Evolutionary conservation across 2,329 filamentous ascomycete genomes (phyloP).

Genomic region (Triangularia verruculosa): DNA sequence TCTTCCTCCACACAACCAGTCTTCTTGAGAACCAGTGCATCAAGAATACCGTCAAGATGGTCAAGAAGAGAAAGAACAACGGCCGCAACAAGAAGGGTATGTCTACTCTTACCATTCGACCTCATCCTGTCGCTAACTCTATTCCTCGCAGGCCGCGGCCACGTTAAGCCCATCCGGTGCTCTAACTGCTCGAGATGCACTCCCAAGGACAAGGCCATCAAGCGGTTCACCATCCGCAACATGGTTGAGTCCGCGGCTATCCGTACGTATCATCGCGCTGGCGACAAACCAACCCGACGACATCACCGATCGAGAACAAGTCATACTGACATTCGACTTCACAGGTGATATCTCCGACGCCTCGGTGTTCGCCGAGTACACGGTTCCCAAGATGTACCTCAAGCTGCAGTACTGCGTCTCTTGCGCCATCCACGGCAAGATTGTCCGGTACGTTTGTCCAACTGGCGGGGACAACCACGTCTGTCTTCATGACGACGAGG

Average conservation of each 20-base stretch:
- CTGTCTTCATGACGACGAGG: constrained; percentile 35
- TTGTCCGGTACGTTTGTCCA: constrained; percentile 88
- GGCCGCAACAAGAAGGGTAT: constrained; percentile 34
- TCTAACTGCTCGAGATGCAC: constrained; percentile 77
- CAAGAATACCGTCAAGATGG: constrained; percentile 61
- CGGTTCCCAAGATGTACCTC: constrained; percentile 99
- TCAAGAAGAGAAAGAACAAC: constrained; percentile 66
- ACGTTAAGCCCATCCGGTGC: constrained; percentile 96
- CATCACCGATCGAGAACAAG: neutral
- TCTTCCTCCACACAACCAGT: constrained; percentile 24
- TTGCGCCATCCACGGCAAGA: constrained; percentile 99
- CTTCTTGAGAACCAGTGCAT: constrained; percentile 28
- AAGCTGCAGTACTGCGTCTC: constrained; percentile 99
- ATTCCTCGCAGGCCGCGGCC: constrained; percentile 65
- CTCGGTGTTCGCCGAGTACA: constrained; percentile 98
- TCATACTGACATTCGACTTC: constrained; percentile 20
- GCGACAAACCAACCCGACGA: constrained; percentile 19
- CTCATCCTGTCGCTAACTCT: constrained; percentile 13
- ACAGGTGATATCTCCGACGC: constrained; percentile 99
- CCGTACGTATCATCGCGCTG: constrained; percentile 65
- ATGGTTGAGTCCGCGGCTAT: constrained; percentile 99
- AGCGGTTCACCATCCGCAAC: constrained; percentile 99
- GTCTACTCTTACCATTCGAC: neutral
- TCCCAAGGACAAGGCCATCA: constrained; percentile 99
- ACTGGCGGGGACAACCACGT: constrained; percentile 56